These are phyloP conservation scores for Aspergillus intermedius DNA, from an alignment of 2,329 filamentous ascomycete species.

Conservation along the genomic window DNA sequence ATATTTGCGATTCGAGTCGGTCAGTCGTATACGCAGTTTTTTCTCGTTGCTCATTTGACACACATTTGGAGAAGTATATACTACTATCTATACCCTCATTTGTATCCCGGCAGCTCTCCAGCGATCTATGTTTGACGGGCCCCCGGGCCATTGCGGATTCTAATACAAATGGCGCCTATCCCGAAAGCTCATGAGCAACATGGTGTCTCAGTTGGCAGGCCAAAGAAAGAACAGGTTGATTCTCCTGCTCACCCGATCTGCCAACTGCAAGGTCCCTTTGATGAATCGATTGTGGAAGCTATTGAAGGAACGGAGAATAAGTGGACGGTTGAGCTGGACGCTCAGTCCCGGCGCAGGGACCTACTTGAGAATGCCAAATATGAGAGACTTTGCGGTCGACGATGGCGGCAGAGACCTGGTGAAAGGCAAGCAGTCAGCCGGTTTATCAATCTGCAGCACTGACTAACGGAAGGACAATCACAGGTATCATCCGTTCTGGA, in stretches of 20 bases:
- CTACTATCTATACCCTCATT: background rate
- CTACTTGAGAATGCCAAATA: slow-evolving; percentile 63
- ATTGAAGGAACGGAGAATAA: slow-evolving; percentile 16
- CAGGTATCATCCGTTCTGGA: slow-evolving; percentile 78
- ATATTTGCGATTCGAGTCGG: background rate
- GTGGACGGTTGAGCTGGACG: slow-evolving; percentile 31
- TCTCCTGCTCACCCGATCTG: slow-evolving; percentile 34
- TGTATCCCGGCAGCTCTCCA: background rate
- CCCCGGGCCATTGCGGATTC: background rate
- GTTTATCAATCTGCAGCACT: background rate
- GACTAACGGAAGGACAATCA: background rate
- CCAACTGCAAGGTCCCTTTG: slow-evolving; percentile 40
- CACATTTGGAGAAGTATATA: background rate
- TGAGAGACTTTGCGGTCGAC: slow-evolving; percentile 63
- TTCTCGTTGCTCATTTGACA: background rate
- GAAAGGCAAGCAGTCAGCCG: slow-evolving; percentile 41
- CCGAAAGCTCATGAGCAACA: slow-evolving; percentile 1
- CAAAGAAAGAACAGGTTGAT: background rate
- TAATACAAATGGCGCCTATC: slow-evolving; percentile 6
- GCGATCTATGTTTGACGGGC: too few relatives aligned
- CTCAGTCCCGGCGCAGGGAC: slow-evolving; percentile 51
- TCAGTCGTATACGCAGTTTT: background rate
- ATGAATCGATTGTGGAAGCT: slow-evolving; percentile 40
- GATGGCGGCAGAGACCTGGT: slow-evolving; percentile 69
- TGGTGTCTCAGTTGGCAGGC: slow-evolving; percentile 4